phyloP scores from a whole-genome alignment of 345 rosid species.

The Euphorbia tirucalli region DNA sequence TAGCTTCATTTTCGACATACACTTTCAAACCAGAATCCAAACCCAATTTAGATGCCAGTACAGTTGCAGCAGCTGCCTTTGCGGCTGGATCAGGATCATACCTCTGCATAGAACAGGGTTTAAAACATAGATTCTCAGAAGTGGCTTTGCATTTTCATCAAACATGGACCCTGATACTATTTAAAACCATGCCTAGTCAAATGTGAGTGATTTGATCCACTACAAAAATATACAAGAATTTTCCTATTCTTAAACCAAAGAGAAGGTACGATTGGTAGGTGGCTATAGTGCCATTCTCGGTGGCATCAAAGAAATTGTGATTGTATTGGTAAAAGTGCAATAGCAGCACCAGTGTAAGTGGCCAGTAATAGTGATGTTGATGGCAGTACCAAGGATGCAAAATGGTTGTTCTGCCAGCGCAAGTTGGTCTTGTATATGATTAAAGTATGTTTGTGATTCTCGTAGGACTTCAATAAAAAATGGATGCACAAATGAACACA shows the following conservation, averaged over 20 bases:
- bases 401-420: not conserved
- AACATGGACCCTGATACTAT: conserved; percentile 5
- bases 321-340: not conserved
- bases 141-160: not conserved
- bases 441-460: not conserved
- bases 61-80: conserved; percentile 95
- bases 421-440: not conserved
- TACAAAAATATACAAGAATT: too few relatives aligned
- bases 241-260: too few relatives aligned
- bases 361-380: too few relatives aligned
- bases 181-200: not conserved
- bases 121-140: conserved; percentile 2
- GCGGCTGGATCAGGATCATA: conserved; percentile 98
- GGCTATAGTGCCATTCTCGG: not conserved
- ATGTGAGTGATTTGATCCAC: not conserved
- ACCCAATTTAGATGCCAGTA: conserved; percentile 93
- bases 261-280: not conserved
- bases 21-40: conserved; percentile 90
- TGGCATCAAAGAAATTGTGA: not conserved
- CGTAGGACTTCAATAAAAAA: not conserved
- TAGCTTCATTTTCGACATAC: conserved; percentile 61
- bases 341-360: not conserved
- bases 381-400: not conserved
- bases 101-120: conserved; percentile 46
- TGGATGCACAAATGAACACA: not conserved